Base-by-base conservation (phyloP, 2,329 filamentous ascomycete genomes). In the Tolypocladium sp. region DNA sequence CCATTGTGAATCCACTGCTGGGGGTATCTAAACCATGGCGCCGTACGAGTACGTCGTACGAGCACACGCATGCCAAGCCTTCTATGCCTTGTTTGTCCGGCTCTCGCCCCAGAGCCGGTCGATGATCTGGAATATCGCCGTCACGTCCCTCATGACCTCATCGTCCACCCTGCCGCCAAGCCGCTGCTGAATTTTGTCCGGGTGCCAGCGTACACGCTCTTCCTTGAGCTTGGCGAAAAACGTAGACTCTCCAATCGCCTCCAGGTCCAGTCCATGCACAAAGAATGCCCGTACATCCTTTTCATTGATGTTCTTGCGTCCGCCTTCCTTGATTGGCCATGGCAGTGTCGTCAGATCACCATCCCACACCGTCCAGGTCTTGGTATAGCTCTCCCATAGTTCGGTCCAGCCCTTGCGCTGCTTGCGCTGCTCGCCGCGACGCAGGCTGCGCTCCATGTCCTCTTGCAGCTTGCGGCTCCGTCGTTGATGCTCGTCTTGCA, bases 131-230 rank as follows among this genome's bases (percentile, higher is more conserved):
- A 97, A 99, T 12, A 96, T 87, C 8, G 90, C 89, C 13, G 93
- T 99, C 49, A 97, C 90, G 58, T 86, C 82, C 69, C 84, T 85
- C 81, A 96, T 87, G 3, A 90, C 84, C 4, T 81, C 81, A 30
- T 85, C 80, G 55, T 92, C 88, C 55, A 96, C 84, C 60, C 84
- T 77, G 0, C 83, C 85, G 3, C 91, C 90, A 61, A 96, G 87
- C 57, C 86, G 84, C 75, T 97, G 94, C 77, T 97, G 91, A 59
- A 97, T 89, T 79, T 97, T 99, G 75, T 99, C 94, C 4, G 94
- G 94, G 77, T 99, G 94, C 94, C 94, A 99, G 20, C 92, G 82
- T 22, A 97, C 87, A 57, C 94, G 85, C 77, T 99, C 94, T 6
- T 85, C 77, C 73, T 96, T 96, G 57, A 97, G 78, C 60, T 72